These are phyloP conservation scores for Cardamine chenopodiifolia DNA, from an alignment of 345 rosid species.

Conservation along the genomic window DNA sequence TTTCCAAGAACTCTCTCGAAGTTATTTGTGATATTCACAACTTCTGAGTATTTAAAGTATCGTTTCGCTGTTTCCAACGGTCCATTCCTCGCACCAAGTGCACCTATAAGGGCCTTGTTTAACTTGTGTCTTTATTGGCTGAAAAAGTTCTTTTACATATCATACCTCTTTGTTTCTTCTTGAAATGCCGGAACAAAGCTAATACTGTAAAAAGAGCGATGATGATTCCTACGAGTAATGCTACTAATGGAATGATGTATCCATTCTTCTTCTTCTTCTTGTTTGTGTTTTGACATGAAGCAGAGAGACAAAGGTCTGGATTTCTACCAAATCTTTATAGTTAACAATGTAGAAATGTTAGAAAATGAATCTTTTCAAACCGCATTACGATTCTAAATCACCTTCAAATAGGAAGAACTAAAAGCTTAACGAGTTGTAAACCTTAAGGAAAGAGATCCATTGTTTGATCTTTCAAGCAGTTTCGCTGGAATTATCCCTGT, in stretches of 20 bases:
- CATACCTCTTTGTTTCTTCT: background rate
- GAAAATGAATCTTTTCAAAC: background rate
- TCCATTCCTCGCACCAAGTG: background rate
- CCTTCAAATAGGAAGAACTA: background rate
- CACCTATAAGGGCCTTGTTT: background rate
- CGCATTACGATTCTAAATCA: background rate
- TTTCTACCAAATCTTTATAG: constrained; percentile 4
- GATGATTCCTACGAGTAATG: background rate
- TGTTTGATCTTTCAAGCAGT: background rate
- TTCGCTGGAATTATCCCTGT: background rate
- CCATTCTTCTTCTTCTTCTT: constrained; percentile 24
- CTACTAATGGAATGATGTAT: constrained; percentile 13
- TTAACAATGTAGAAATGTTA: background rate
- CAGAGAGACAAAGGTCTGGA: constrained; percentile 17
- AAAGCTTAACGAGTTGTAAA: background rate
- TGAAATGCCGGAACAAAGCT: background rate
- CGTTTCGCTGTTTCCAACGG: background rate
- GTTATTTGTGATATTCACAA: constrained; percentile 21
- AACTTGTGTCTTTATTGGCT: background rate
- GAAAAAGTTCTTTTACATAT: background rate
- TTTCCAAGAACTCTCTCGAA: constrained; percentile 30
- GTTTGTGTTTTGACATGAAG: constrained; percentile 1
- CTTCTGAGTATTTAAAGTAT: constrained; percentile 10
- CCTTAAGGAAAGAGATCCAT: background rate
- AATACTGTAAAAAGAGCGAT: background rate